Conservation (phyloP, 1,139 yeast genomes). For the Debaryomyces sp. region DNA sequence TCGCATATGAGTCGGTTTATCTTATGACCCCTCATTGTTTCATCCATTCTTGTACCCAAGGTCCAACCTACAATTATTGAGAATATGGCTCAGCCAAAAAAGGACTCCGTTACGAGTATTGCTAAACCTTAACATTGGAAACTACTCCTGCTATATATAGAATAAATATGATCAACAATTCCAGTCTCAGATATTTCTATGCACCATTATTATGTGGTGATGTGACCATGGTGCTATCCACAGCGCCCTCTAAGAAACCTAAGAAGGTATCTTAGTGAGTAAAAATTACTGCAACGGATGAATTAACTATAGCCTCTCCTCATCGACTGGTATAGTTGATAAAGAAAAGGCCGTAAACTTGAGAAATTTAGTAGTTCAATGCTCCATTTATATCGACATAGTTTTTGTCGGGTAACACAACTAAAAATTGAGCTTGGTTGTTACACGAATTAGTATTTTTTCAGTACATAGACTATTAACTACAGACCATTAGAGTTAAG, state of each 20-base stretch:
- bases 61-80: not conserved
- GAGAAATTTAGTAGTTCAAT: not conserved
- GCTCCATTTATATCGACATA: not conserved
- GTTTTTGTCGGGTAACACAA: conserved; percentile 15
- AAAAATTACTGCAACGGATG: conserved; percentile 47
- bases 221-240: conserved; percentile 32
- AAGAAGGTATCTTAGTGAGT: conserved; percentile 15
- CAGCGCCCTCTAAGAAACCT: conserved; percentile 29
- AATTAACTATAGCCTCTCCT: conserved; percentile 46
- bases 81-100: not conserved
- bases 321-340: conserved; percentile 73
- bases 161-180: not conserved
- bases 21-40: not conserved
- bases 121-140: too few relatives aligned
- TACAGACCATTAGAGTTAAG: not conserved
- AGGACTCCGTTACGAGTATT: not conserved
- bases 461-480: not conserved
- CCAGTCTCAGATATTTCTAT: conserved; percentile 34
- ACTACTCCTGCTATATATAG: not conserved
- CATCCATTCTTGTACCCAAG: not conserved
- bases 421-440: not conserved
- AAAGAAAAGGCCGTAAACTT: conserved; percentile 17
- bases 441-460: conserved; percentile 1
- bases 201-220: conserved; percentile 40
- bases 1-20: not conserved